Evolutionary conservation across 2,329 filamentous ascomycete species (phyloP).

Genomic region (Scedosporium apiospermum): DNA sequence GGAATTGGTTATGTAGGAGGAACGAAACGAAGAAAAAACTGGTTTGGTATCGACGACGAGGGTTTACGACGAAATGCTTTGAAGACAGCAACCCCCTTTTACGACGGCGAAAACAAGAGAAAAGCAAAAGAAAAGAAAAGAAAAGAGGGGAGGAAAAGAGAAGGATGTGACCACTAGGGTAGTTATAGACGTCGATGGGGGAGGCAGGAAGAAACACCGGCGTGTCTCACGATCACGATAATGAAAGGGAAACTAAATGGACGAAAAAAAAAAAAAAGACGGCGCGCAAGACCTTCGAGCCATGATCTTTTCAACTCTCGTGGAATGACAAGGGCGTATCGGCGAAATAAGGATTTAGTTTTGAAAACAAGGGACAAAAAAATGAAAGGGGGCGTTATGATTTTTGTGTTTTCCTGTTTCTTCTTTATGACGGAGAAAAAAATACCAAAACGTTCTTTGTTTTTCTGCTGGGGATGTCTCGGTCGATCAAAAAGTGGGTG

Average conservation of each 20-base stretch:
- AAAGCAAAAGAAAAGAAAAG: not conserved
- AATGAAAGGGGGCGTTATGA: not conserved
- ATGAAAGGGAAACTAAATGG: not conserved
- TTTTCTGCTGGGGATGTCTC: too few relatives aligned
- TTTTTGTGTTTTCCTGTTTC: not conserved
- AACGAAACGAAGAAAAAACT: not conserved
- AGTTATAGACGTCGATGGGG: constrained; percentile 2
- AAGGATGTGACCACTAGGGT: not conserved
- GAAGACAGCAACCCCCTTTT: not conserved
- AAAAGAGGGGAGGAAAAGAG: not conserved
- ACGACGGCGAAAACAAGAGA: not conserved
- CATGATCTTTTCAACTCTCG: too few relatives aligned
- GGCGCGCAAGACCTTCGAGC: too few relatives aligned
- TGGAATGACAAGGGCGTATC: not conserved
- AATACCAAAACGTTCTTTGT: too few relatives aligned
- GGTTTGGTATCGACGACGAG: not conserved
- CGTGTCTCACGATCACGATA: constrained; percentile 2
- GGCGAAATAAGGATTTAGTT: not conserved
- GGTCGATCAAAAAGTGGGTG: too few relatives aligned
- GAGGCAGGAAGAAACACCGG: not conserved
- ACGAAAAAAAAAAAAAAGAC: not conserved
- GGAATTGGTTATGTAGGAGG: not conserved
- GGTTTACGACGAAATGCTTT: not conserved
- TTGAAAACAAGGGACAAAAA: not conserved
- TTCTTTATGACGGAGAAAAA: not conserved